Conservation (phyloP, 2,329 filamentous ascomycete genomes). For the Xylariaceae sp. region DNA sequence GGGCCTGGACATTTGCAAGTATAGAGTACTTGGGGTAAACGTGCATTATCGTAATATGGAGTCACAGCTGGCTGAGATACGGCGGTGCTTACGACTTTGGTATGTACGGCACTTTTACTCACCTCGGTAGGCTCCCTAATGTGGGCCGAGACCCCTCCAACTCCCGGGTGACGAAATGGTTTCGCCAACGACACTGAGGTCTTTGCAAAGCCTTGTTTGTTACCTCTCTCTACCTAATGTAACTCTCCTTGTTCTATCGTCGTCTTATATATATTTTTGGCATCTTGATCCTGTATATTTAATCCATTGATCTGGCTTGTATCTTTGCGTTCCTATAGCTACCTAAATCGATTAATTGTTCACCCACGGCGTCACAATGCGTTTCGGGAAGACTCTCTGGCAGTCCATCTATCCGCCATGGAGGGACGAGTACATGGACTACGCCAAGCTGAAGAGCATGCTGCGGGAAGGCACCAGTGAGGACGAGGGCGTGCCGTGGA, state of each 20-base stretch:
- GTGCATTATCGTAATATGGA: not conserved
- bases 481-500: conserved; percentile 69
- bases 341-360: not conserved
- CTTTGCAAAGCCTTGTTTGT: too few species aligned
- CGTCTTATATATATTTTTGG: too few species aligned
- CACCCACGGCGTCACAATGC: conserved; percentile 53
- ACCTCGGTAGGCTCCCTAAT: not conserved
- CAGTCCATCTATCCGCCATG: conserved; percentile 78
- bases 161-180: conserved; percentile 5
- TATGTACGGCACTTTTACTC: too few species aligned
- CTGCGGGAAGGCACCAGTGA: conserved; percentile 68
- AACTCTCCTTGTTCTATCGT: too few species aligned
- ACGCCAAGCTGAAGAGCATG: conserved; percentile 84
- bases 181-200: not conserved
- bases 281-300: too few species aligned
- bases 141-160: not conserved
- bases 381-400: conserved; percentile 85
- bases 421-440: conserved; percentile 94
- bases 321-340: too few species aligned
- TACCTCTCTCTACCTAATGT: too few species aligned
- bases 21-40: not conserved
- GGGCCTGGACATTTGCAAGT: not conserved
- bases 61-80: not conserved
- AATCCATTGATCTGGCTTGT: too few species aligned
- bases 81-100: not conserved